Percentiles rank a stretch among this genome's conserved stretches.
Conservation (phyloP, 2,329 filamentous ascomycete species). For the Penicillium sp. region DNA sequence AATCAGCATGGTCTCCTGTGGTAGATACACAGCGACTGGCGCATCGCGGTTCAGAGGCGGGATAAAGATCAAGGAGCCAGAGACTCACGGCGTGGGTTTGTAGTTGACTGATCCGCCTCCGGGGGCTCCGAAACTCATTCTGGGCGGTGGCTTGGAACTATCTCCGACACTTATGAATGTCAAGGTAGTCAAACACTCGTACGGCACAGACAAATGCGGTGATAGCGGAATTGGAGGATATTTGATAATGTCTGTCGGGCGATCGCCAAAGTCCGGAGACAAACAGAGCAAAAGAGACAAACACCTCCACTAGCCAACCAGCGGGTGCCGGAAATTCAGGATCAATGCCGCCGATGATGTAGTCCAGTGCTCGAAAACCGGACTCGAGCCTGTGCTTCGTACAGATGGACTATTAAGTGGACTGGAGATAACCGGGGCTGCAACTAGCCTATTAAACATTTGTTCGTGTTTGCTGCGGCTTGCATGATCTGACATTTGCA, state of each 20-base stretch:
- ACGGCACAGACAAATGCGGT: background rate
- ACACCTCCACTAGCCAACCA: conserved; percentile 23
- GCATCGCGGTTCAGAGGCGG: background rate
- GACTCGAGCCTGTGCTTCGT: background rate
- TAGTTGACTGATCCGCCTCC: conserved; percentile 64
- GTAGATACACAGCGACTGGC: too few species aligned
- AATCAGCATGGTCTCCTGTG: background rate
- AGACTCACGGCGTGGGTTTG: conserved; percentile 70
- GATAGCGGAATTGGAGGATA: background rate
- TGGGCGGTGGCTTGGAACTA: background rate
- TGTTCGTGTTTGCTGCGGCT: background rate
- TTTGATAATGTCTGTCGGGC: conserved; percentile 1
- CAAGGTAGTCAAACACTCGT: background rate
- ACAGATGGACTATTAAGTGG: conserved; percentile 11
- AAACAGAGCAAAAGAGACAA: conserved; percentile 37
- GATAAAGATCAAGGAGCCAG: background rate
- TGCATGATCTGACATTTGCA: background rate
- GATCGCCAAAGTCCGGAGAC: conserved; percentile 17
- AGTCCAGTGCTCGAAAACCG: conserved; percentile 2
- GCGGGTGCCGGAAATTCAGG: background rate
- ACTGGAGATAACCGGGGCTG: background rate
- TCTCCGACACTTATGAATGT: background rate
- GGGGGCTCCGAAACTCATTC: conserved; percentile 67
- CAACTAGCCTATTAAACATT: background rate
- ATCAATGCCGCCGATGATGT: conserved; percentile 14